A percentile compares a stretch with the other conserved stretches of the same genome.
phyloP scores from a whole-genome alignment of 495 filamentous ascomycete species.

The Durotheca rogersii region DNA sequence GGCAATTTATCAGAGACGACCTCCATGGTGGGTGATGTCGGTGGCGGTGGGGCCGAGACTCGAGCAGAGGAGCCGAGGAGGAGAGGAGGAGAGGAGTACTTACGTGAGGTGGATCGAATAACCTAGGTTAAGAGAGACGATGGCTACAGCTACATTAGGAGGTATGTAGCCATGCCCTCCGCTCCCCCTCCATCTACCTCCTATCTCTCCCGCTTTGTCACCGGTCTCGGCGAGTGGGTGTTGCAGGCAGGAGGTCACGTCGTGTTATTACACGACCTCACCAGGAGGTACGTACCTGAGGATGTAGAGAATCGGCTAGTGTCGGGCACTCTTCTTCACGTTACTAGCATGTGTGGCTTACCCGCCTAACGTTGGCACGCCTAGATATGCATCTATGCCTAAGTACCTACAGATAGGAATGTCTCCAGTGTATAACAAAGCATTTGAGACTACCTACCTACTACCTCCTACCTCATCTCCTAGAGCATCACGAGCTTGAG shows the following conservation, averaged over 20 bases:
- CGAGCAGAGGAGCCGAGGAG: too few relatives aligned
- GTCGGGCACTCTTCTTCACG: not conserved
- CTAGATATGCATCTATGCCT: not conserved
- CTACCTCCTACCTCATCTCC: not conserved
- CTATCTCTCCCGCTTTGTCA: too few relatives aligned
- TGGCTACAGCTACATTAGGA: not conserved
- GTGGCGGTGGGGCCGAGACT: slow-evolving; percentile 20
- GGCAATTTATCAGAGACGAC: slow-evolving; percentile 1
- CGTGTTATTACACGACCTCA: too few relatives aligned
- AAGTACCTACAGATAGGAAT: not conserved
- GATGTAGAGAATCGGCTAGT: not conserved
- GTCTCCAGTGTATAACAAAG: not conserved
- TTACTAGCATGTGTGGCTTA: not conserved
- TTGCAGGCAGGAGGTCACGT: not conserved
- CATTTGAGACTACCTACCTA: not conserved
- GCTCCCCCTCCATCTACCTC: too few relatives aligned
- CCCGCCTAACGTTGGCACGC: not conserved
- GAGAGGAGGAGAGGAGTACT: too few relatives aligned
- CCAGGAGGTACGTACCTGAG: too few relatives aligned
- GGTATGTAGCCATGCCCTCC: slow-evolving; percentile 5
- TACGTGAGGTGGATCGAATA: not conserved
- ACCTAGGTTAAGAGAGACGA: not conserved
- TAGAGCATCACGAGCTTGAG: not conserved
- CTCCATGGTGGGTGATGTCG: slow-evolving; percentile 16
- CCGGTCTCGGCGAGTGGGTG: not conserved